Percentiles rank a stretch among this genome's conserved stretches.
Conservation (phyloP, 129 eudicot species). For the Glebionis coronaria region DNA sequence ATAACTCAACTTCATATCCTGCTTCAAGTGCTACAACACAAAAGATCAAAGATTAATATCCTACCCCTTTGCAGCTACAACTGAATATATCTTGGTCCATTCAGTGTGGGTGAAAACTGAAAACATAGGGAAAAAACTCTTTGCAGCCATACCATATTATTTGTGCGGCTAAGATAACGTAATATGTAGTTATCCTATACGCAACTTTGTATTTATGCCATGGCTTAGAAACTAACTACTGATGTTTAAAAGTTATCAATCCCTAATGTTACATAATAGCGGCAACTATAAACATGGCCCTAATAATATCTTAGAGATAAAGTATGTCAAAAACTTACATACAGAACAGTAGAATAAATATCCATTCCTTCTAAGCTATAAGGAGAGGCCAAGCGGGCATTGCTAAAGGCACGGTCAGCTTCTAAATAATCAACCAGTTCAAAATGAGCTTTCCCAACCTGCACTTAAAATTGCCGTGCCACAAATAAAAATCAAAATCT, state of each 20-base stretch:
- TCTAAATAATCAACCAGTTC: constrained; percentile 93
- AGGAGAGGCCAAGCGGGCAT: constrained; percentile 82
- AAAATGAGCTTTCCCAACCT: constrained; percentile 98
- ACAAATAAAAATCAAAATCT: neutral
- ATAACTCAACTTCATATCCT: constrained; percentile 97
- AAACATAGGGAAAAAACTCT: no score
- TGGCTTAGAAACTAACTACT: no score
- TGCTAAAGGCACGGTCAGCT: constrained; percentile 87
- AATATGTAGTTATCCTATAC: no score
- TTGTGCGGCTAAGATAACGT: no score
- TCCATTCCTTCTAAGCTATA: constrained; percentile 97
- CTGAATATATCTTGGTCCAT: neutral
- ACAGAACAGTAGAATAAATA: constrained; percentile 82
- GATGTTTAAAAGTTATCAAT: no score
- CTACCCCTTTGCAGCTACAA: neutral
- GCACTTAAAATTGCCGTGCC: constrained; percentile 12
- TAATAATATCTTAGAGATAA: neutral
- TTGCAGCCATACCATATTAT: no score
- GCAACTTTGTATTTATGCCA: no score
- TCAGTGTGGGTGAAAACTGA: no score
- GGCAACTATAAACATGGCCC: constrained; percentile 6
- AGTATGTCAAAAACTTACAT: constrained; percentile 50
- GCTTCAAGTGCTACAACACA: constrained; percentile 77
- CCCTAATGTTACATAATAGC: neutral
- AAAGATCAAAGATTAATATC: constrained; percentile 12